phyloP scores from a whole-genome alignment of 2,329 filamentous ascomycete genomes.

The Talaromyces funiculosus region DNA sequence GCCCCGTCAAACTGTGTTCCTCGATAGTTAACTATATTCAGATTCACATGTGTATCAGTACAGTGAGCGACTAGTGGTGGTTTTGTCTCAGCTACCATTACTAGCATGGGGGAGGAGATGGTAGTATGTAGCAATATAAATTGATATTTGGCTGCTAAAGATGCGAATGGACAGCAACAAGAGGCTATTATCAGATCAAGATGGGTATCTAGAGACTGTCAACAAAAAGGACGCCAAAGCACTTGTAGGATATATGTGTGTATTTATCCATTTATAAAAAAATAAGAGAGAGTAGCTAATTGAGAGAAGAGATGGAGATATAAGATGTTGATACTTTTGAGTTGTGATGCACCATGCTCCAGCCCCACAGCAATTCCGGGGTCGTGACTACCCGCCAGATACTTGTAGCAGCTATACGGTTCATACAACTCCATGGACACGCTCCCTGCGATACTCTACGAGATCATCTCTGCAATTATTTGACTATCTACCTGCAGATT shows the following conservation, averaged over 20 bases:
- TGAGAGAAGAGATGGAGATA: neutral
- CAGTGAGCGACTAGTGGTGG: no score
- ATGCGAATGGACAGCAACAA: neutral
- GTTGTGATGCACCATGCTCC: neutral
- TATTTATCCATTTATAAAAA: neutral
- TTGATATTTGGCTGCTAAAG: no score
- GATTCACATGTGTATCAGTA: no score
- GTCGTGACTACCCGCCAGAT: neutral
- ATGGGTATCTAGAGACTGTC: neutral
- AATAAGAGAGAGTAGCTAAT: no score
- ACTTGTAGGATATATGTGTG: neutral
- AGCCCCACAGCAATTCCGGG: conserved; percentile 7
- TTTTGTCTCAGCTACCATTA: neutral
- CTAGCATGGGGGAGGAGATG: neutral
- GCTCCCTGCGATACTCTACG: neutral
- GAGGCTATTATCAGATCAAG: neutral
- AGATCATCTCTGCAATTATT: neutral
- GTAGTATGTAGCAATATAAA: neutral
- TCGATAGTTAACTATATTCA: neutral
- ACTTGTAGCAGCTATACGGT: neutral
- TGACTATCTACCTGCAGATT: neutral
- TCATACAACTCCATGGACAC: neutral
- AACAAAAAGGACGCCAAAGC: neutral
- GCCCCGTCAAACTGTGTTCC: neutral
- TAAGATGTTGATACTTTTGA: neutral